Percentiles rank a stretch among this genome's conserved stretches.
These are phyloP conservation scores for Auxenochlorella pyrenoidosa DNA, from an alignment of 139 green algal genomes.

Conservation along the genomic window DNA sequence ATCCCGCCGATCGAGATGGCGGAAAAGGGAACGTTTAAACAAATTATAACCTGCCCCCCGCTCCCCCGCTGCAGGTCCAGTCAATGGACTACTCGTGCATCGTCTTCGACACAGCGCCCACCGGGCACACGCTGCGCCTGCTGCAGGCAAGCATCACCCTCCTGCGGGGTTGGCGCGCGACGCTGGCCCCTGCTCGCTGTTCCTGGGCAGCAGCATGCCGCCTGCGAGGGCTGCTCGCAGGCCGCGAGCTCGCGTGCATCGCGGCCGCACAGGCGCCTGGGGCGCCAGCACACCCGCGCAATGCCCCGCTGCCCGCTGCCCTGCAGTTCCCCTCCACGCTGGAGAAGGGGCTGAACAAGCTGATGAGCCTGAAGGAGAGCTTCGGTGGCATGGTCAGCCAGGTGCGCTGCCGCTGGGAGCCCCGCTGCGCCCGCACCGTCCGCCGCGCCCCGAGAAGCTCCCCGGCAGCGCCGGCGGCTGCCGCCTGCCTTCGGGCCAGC, in stretches of 20 bases:
- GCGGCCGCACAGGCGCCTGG: too few species aligned
- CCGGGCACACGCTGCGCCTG: constrained; percentile 93
- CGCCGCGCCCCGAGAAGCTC: background rate
- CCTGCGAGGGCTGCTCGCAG: too few species aligned
- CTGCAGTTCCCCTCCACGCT: constrained; percentile 94
- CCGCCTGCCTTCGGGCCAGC: too few species aligned
- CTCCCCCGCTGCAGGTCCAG: constrained; percentile 78
- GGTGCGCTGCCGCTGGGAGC: constrained; percentile 37
- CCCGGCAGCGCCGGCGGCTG: background rate
- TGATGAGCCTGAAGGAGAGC: constrained; percentile 83
- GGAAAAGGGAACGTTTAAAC: too few species aligned
- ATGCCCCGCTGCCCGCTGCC: background rate
- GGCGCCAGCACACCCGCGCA: too few species aligned
- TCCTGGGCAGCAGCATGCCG: background rate
- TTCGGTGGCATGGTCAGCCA: constrained; percentile 81
- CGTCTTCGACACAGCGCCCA: constrained; percentile 98
- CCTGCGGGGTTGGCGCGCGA: background rate
- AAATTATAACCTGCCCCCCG: too few species aligned
- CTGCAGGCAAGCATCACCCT: constrained; percentile 63
- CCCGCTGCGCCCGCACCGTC: constrained; percentile 36
- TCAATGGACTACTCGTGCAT: constrained; percentile 94
- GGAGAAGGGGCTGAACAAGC: constrained; percentile 94
- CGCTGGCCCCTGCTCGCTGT: too few species aligned
- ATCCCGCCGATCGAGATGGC: too few species aligned
- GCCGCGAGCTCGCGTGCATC: too few species aligned